These are phyloP conservation scores for Hygrocybe punicea DNA, from an alignment of 768 basidiomycete genomes.

Conservation along the genomic window DNA sequence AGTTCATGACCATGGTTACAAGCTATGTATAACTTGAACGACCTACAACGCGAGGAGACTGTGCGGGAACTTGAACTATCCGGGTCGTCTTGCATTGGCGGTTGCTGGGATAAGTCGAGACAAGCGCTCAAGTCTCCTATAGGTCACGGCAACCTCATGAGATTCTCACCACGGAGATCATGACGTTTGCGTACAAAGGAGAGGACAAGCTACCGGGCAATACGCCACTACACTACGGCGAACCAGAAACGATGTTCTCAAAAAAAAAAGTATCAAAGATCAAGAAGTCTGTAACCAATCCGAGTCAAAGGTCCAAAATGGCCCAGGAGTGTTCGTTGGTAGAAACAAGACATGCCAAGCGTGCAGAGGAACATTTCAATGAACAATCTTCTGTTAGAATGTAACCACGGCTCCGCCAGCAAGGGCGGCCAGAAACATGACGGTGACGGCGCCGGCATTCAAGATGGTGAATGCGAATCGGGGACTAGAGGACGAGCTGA, in stretches of 20 bases:
- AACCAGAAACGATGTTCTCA: neutral
- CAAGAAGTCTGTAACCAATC: too few relatives aligned
- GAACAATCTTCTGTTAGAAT: constrained; percentile 34
- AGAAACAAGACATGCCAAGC: neutral
- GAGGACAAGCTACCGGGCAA: constrained; percentile 24
- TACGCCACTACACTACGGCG: neutral
- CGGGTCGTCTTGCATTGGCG: too few relatives aligned
- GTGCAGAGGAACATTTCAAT: neutral
- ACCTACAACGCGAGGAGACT: too few relatives aligned
- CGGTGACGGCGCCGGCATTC: constrained; percentile 34
- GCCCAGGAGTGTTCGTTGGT: neutral
- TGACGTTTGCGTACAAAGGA: too few relatives aligned
- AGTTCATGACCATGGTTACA: too few relatives aligned
- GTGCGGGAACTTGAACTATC: too few relatives aligned
- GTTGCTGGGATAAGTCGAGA: too few relatives aligned
- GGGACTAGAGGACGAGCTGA: constrained; percentile 29
- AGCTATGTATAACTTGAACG: too few relatives aligned
- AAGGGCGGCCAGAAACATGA: constrained; percentile 42
- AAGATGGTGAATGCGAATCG: constrained; percentile 29
- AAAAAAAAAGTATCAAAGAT: too few relatives aligned
- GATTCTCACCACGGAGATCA: too few relatives aligned
- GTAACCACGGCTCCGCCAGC: constrained; percentile 48
- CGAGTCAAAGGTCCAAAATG: neutral
- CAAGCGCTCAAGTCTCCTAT: too few relatives aligned
- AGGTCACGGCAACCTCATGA: too few relatives aligned